Conservation (phyloP, 345 rosid species). For the Syzygium oleosum region DNA sequence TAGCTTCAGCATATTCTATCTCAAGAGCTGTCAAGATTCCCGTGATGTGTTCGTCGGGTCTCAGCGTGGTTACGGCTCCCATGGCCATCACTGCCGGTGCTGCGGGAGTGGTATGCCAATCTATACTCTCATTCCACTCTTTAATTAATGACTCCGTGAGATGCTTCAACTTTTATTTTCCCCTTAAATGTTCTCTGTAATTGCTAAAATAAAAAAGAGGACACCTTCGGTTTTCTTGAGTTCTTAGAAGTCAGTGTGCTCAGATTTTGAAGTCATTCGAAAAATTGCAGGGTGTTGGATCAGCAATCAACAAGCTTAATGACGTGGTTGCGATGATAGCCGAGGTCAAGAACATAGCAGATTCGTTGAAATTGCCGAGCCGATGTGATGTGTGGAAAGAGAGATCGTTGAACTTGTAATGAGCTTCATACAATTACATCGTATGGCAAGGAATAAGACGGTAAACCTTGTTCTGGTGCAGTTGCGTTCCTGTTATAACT, state of each 20-base stretch:
- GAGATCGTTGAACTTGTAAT: neutral
- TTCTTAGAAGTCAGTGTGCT: neutral
- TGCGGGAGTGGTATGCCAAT: conserved; percentile 47
- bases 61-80: conserved; percentile 59
- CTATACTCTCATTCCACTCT: neutral
- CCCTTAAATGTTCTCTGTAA: too few species aligned
- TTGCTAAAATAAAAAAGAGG: too few species aligned
- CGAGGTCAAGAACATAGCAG: conserved; percentile 42
- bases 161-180: too few species aligned
- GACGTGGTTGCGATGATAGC: conserved; percentile 57
- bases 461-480: neutral
- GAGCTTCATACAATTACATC: neutral
- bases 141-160: neutral
- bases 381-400: neutral
- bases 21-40: conserved; percentile 55
- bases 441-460: neutral
- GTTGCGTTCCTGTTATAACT: neutral
- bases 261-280: neutral
- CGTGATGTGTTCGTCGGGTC: conserved; percentile 56
- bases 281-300: conserved; percentile 40
- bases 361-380: conserved; percentile 17
- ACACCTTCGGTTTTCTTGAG: neutral
- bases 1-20: conserved; percentile 58
- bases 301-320: conserved; percentile 55
- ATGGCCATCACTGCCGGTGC: conserved; percentile 64